These are phyloP conservation scores for Allomyces arbusculus DNA, from an alignment of 192 early-diverging fungal genomes.

Conservation along the genomic window DNA sequence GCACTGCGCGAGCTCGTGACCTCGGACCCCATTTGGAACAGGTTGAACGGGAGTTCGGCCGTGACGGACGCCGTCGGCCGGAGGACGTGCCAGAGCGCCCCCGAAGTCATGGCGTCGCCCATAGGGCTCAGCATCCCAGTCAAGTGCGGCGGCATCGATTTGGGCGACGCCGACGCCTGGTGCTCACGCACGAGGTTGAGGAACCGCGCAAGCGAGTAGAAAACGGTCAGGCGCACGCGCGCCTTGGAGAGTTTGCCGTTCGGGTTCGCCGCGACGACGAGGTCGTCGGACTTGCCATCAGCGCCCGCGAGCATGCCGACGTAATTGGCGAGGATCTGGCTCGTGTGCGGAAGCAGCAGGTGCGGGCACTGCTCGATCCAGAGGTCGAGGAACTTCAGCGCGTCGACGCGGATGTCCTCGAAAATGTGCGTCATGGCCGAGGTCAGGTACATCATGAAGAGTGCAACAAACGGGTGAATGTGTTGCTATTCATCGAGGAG, in stretches of 20 bases:
- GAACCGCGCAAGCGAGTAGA: neutral
- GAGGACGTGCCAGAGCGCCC: too few relatives aligned
- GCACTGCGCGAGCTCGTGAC: neutral
- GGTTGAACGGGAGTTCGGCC: neutral
- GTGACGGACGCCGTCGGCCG: neutral
- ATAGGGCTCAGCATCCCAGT: too few relatives aligned
- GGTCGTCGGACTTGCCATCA: too few relatives aligned
- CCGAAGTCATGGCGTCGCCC: too few relatives aligned
- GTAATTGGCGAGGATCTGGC: neutral
- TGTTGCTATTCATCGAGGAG: constrained; percentile 17
- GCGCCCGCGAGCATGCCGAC: neutral
- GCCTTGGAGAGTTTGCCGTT: neutral
- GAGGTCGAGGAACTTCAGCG: constrained; percentile 52
- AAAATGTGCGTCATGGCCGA: constrained; percentile 77
- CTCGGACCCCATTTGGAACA: neutral
- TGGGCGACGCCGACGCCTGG: neutral
- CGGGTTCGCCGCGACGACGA: neutral
- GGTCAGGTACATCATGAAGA: constrained; percentile 58
- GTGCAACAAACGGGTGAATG: constrained; percentile 53
- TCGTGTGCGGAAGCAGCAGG: neutral
- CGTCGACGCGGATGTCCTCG: constrained; percentile 66
- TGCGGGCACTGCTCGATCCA: constrained; percentile 23
- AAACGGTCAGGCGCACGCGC: neutral
- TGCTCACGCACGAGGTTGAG: neutral
- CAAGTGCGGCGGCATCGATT: neutral